Conservation (phyloP, 1,139 yeast species). For the Yamadazyma taylorii region DNA sequence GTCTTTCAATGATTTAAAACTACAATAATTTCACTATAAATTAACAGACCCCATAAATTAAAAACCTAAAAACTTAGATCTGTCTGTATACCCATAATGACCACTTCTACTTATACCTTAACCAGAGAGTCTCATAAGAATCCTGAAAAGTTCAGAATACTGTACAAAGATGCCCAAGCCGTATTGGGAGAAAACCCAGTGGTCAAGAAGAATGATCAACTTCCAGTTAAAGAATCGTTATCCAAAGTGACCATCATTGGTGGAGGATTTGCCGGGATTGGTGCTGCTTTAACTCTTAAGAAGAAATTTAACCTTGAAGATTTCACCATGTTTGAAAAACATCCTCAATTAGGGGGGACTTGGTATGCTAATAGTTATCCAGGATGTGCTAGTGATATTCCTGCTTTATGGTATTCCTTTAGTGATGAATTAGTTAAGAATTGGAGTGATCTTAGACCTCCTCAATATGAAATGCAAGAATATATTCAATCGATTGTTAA, state of each 20-base stretch:
- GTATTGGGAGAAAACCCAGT: conserved; percentile 27
- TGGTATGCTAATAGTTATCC: conserved; percentile 58
- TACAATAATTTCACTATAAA: too few species aligned
- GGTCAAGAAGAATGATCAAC: conserved; percentile 16
- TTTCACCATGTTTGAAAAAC: conserved; percentile 44
- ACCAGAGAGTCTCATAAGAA: conserved; percentile 32
- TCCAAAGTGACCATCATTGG: conserved; percentile 45
- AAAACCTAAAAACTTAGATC: not conserved
- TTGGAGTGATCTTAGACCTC: conserved; percentile 50
- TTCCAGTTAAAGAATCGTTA: conserved; percentile 23
- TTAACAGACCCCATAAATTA: not conserved
- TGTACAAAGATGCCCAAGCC: conserved; percentile 26
- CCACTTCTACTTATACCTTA: conserved; percentile 24
- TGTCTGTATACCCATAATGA: not conserved
- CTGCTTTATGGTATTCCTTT: conserved; percentile 49
- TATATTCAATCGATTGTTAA: conserved; percentile 42
- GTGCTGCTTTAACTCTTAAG: conserved; percentile 30
- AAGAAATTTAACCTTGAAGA: conserved; percentile 31
- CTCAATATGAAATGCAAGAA: conserved; percentile 49
- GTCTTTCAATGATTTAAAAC: too few species aligned
- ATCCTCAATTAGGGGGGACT: conserved; percentile 50
- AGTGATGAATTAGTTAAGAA: conserved; percentile 40
- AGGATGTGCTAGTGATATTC: conserved; percentile 54
- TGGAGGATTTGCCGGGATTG: conserved; percentile 51
- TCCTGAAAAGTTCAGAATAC: conserved; percentile 34